Base-by-base conservation (phyloP, 371 early-diverging fungal genomes). In the Mucor irregularis region DNA sequence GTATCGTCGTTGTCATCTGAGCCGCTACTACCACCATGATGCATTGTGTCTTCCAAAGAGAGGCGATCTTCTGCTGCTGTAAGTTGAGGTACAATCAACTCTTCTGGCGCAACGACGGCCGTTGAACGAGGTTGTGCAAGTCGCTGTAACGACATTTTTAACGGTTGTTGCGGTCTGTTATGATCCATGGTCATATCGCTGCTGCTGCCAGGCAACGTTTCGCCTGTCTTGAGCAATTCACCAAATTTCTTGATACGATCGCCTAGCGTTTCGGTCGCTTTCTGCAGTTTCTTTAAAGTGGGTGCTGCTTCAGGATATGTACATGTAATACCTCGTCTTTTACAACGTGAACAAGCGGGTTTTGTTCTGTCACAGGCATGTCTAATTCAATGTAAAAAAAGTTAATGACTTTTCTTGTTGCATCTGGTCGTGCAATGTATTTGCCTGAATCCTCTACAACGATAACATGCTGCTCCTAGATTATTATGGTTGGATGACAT, bases 271-370 rank as follows among this genome's bases (percentile, higher is more conserved):
- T 72, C 73, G 16, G 69, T 66, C 11, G 69, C 66, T 33, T 59
- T 56, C 30, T 63, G 66, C 25, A 72, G 53, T 49, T 60, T 66
- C 35, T 66, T 66, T 1, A 72, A 30, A 0, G 69, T 63, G 7
- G 73, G 73, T 45, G 73, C 69, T 24, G 73, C 73, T 49, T 72
- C 73, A 3, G 73, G 73, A 49, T 72, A 72, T 5, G 56, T 58
- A 37, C 73, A 72, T 8, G 49, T 66, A 9, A 66, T 72, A 4
- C 66, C 66, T 55, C 69, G 52, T 46, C 66, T 45, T 40, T 52
- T 31, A 48, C 73, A 72, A 46, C 73, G 69, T 25, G 64, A 58
- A 38, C 73, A 72, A 25, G 61, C 40, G n/a, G 70, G 68, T 37
- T 66, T 68, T 47, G 52, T 57, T 39, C 67, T 57, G 44, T 66